These are phyloP conservation scores for Yamadazyma songkhlaensis DNA, from an alignment of 1,139 yeast species.

Conservation along the genomic window DNA sequence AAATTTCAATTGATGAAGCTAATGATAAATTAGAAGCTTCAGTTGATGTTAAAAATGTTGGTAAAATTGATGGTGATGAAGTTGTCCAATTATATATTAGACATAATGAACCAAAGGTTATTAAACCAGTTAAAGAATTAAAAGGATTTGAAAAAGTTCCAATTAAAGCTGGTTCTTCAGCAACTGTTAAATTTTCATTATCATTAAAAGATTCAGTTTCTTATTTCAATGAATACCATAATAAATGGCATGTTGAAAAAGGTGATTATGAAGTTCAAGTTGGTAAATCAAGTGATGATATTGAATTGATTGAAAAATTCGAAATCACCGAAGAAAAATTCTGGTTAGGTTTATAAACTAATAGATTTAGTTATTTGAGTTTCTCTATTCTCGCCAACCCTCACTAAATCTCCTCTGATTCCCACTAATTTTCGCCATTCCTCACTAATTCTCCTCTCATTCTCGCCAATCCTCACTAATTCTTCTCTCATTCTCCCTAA, in stretches of 20 bases:
- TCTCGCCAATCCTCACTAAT: too few species aligned
- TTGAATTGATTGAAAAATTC: conserved; percentile 28
- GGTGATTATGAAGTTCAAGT: conserved; percentile 46
- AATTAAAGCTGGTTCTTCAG: conserved; percentile 36
- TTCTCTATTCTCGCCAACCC: too few species aligned
- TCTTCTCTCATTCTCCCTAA: too few species aligned
- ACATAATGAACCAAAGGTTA: conserved; percentile 35
- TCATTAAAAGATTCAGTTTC: conserved; percentile 47
- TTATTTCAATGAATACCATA: conserved; percentile 46
- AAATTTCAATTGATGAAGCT: conserved; percentile 11
- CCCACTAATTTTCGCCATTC: too few species aligned
- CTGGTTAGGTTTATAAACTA: conserved; percentile 14
- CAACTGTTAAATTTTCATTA: conserved; percentile 29
- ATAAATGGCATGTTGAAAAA: conserved; percentile 35
- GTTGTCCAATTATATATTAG: conserved; percentile 43
- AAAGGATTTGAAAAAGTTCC: conserved; percentile 50
- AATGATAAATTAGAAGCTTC: conserved; percentile 13
- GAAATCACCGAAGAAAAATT: conserved; percentile 20
- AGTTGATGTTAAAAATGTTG: conserved; percentile 38
- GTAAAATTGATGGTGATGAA: conserved; percentile 39
- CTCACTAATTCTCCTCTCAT: too few species aligned
- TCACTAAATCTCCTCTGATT: too few species aligned
- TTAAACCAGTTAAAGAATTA: conserved; percentile 53
- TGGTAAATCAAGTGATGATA: conserved; percentile 31
- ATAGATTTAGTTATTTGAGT: too few species aligned